Conservation (phyloP, 2,329 filamentous ascomycete genomes). For the Alternaria burnsii region DNA sequence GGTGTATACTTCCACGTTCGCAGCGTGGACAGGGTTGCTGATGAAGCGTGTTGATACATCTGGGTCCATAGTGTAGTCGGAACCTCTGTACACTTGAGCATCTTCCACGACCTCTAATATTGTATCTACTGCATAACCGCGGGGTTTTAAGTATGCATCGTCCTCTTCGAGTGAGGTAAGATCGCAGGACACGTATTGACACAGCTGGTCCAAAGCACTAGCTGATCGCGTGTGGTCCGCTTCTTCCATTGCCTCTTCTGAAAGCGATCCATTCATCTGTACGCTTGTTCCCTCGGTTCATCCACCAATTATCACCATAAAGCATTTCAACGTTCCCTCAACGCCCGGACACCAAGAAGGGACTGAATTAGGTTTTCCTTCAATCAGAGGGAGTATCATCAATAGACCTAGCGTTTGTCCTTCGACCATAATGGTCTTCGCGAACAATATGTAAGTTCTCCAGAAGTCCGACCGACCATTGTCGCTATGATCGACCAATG, state of each 20-base stretch:
- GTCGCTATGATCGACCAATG: neutral
- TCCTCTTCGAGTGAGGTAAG: no score
- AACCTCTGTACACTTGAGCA: no score
- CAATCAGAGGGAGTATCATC: neutral
- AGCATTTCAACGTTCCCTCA: neutral
- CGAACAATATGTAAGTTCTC: neutral
- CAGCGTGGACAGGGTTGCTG: neutral
- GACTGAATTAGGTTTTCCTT: no score
- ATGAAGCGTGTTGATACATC: fast-evolving
- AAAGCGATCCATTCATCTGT: fast-evolving
- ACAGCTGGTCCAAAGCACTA: no score
- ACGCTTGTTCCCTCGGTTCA: fast-evolving
- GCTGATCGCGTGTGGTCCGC: fast-evolving
- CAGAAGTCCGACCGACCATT: neutral
- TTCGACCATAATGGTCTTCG: neutral
- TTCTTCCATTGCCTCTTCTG: fast-evolving
- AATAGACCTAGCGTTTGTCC: neutral
- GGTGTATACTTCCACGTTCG: neutral
- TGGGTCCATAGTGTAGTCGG: fast-evolving
- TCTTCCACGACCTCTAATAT: no score
- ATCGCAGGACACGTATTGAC: no score
- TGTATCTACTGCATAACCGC: no score
- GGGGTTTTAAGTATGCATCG: no score
- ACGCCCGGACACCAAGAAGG: neutral
- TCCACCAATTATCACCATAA: fast-evolving